Conservation (phyloP, 225 moss, liverwort and hornwort species). For the Lunularia cruciata region DNA sequence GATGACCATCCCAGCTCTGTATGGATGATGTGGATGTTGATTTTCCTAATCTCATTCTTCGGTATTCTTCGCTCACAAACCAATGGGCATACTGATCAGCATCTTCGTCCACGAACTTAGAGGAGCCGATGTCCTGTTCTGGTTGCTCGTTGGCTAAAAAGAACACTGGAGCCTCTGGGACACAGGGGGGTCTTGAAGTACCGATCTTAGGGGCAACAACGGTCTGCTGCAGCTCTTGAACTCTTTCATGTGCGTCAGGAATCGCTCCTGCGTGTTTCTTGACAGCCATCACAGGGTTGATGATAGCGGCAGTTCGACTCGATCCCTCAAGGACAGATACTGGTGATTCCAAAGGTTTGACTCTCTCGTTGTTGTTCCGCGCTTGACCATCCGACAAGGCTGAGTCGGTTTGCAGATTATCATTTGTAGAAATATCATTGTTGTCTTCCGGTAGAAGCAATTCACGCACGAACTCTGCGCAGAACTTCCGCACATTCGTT, state of each 20-base stretch:
- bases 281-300: neutral
- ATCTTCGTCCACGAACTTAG: conserved; percentile 26
- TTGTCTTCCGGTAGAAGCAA: conserved; percentile 27
- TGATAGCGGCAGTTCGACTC: neutral
- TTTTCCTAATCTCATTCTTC: conserved; percentile 37
- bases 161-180: conserved; percentile 10
- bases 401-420: conserved; percentile 5
- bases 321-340: conserved; percentile 26
- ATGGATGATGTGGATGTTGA: conserved; percentile 34
- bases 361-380: conserved; percentile 15
- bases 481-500: conserved; percentile 43
- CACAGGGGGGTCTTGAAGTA: neutral
- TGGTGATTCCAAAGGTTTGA: conserved; percentile 9
- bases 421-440: conserved; percentile 13
- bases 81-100: conserved; percentile 40
- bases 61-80: conserved; percentile 48
- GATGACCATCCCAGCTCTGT: conserved; percentile 31
- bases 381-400: neutral
- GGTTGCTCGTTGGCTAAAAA: neutral
- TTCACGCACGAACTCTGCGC: conserved; percentile 47
- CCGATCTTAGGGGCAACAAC: neutral
- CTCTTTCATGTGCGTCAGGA: neutral
- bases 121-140: conserved; percentile 1
- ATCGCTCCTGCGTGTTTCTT: neutral
- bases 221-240: neutral